These are phyloP conservation scores for Rugosomyces carneus DNA, from an alignment of 1,284 basidiomycete genomes.

Conservation along the genomic window DNA sequence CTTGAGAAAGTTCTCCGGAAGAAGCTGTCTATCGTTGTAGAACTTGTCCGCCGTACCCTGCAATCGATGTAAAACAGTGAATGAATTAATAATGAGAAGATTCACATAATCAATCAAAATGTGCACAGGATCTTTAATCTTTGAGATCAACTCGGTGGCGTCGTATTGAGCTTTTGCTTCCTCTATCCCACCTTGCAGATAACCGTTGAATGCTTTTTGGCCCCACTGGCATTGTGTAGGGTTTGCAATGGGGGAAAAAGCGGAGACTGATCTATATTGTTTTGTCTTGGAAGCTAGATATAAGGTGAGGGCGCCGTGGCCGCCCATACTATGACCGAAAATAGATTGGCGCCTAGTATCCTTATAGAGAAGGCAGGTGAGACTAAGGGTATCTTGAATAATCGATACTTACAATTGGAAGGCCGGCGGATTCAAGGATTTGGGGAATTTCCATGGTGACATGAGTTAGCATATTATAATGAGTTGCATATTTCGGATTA, in stretches of 20 bases:
- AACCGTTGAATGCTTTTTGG: constrained; percentile 87
- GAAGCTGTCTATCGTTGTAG: constrained; percentile 79
- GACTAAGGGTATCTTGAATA: neutral
- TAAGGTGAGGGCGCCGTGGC: constrained; percentile 90
- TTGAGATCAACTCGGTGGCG: constrained; percentile 78
- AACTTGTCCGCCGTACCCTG: constrained; percentile 86
- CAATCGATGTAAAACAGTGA: neutral
- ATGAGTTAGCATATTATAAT: constrained; percentile 90
- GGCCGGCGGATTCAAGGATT: constrained; percentile 61
- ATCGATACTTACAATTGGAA: constrained; percentile 52
- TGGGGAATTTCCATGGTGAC: constrained; percentile 79
- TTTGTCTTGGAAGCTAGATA: constrained; percentile 73
- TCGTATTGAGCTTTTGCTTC: constrained; percentile 79
- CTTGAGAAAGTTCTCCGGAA: constrained; percentile 84
- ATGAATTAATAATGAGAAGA: constrained; percentile 7
- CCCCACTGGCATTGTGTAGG: constrained; percentile 90
- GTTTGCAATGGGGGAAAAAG: constrained; percentile 90
- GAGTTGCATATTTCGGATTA: constrained; percentile 67
- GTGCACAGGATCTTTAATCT: constrained; percentile 60
- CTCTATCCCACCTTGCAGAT: constrained; percentile 72
- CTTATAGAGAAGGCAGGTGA: constrained; percentile 28
- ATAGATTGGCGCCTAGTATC: constrained; percentile 72
- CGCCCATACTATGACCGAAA: constrained; percentile 88
- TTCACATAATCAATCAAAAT: constrained; percentile 82
- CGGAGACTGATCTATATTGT: constrained; percentile 86